phyloP scores from a whole-genome alignment of 768 basidiomycete genomes.

The Neoboletus subvelutipes region DNA sequence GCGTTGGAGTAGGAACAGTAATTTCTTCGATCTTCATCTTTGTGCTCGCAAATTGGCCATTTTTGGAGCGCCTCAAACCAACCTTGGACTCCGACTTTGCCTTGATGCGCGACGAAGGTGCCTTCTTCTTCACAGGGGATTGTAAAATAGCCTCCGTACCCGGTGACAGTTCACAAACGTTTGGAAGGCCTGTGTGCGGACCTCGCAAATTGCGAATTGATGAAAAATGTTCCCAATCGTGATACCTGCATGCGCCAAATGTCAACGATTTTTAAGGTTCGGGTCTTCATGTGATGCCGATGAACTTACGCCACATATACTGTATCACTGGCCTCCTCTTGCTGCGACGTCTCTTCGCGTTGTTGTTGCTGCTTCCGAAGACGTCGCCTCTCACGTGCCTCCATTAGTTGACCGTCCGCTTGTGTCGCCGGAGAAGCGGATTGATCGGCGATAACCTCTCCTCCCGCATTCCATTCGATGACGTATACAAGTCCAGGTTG shows the following conservation, averaged over 20 bases:
- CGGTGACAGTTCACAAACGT: constrained; percentile 51
- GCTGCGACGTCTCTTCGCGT: constrained; percentile 20
- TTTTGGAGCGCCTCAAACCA: constrained; percentile 19
- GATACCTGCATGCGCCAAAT: constrained; percentile 52
- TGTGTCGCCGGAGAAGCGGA: constrained; percentile 29
- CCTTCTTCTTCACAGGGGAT: constrained; percentile 37
- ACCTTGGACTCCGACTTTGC: constrained; percentile 24
- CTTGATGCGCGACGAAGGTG: constrained; percentile 32
- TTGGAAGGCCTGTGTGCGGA: constrained; percentile 75
- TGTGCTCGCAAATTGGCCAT: constrained; percentile 22
- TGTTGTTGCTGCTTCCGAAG: constrained; percentile 40
- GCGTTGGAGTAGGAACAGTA: constrained; percentile 26
- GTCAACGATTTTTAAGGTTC: constrained; percentile 11
- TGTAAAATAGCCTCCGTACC: constrained; percentile 31
- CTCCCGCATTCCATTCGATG: constrained; percentile 75
- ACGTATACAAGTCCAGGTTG: constrained; percentile 92
- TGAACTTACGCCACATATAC: constrained; percentile 82
- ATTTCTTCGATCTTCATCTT: constrained; percentile 25
- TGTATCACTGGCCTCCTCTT: constrained; percentile 37
- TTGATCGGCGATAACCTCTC: constrained; percentile 36
- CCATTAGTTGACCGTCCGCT: constrained; percentile 21
- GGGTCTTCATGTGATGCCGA: constrained; percentile 8
- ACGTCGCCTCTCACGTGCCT: constrained; percentile 47
- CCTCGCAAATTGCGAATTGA: constrained; percentile 87
- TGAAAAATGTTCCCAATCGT: constrained; percentile 95